Base-by-base conservation (phyloP, 345 rosid species). In the Nasturtium officinale region DNA sequence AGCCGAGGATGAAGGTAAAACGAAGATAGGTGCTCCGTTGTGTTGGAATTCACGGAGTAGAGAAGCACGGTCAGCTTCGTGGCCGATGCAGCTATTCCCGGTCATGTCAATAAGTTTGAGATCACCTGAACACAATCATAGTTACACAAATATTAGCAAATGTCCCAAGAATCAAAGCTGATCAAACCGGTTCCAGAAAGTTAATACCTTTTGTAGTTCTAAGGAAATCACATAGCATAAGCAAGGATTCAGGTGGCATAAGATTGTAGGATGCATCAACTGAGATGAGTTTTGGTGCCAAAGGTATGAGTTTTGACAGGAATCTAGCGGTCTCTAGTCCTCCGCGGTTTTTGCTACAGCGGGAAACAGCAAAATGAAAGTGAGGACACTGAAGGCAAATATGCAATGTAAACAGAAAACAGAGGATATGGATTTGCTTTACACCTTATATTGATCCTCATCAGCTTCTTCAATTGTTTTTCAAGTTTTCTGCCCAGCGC, bases 321-420 rank as follows among this genome's bases (percentile, higher is more conserved):
- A 94, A 94, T 42, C 78, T 84, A 33, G 90, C 96, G 20, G 90
- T 78, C 79, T 85, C 96, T 56, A 77, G 61, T 66, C 91, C 91
- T 61, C 98, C 96, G 1, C 95, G 92, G 77, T 91, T 94, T 85
- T 94, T 89, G 84, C 97, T 94, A 69, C 12, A 77, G 11, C n/a
- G 55, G 72, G 72, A 77, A 67, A 65, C 48, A 67, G 56, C 56
- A 33, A 69, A 48, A 63, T 47, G 16, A 63, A 48, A 10, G 23
- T 65, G 51, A 57, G 71, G 40, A 47, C 48, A 63, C 25, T 3
- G 37, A 45, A 64, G 16, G 42, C 6, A n/a, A 75, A 43, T 23
- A 69, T 67, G 28, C n/a, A 47, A 47, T 20, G 30, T 62, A 37
- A 5, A 46, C 28, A 29, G 12, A 71, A 28, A 54, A 26, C 23